Evolutionary conservation across 78 protist species (phyloP).

Genomic region (Dictyostelium firmibasis): DNA sequence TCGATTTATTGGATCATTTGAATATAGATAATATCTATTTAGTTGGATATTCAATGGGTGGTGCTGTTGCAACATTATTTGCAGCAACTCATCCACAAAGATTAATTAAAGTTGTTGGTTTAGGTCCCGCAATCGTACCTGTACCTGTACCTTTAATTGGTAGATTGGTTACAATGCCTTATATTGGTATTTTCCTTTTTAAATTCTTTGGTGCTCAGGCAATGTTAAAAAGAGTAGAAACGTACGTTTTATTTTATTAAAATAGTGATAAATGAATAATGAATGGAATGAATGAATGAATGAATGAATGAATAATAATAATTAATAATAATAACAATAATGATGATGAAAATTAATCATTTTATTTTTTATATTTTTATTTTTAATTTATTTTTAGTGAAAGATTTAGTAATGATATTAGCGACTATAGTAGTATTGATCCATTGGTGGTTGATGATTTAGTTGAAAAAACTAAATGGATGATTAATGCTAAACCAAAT

Average conservation of each 20-base stretch:
- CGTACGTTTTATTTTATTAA: too few relatives aligned
- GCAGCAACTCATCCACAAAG: slow-evolving; percentile 29
- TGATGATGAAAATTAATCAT: too few relatives aligned
- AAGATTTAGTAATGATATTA: slow-evolving; percentile 31
- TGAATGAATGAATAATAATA: too few relatives aligned
- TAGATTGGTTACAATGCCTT: slow-evolving; percentile 6
- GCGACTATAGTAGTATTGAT: neutral
- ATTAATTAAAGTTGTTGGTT: neutral
- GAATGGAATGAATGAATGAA: too few relatives aligned
- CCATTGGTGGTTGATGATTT: slow-evolving; percentile 33
- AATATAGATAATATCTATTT: slow-evolving; percentile 12
- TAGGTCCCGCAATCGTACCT: slow-evolving; percentile 44
- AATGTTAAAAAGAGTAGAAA: slow-evolving; percentile 18
- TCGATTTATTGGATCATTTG: slow-evolving; percentile 22
- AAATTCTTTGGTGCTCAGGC: neutral
- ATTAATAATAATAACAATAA: too few relatives aligned
- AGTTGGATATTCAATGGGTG: slow-evolving; percentile 64
- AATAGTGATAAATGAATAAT: too few relatives aligned
- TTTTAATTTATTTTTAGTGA: neutral
- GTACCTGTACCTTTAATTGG: slow-evolving; percentile 21
- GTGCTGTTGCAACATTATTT: slow-evolving; percentile 50
- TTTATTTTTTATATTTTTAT: neutral
- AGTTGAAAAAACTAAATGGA: slow-evolving; percentile 36
- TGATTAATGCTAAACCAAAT: slow-evolving; percentile 7
- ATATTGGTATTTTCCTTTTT: slow-evolving; percentile 46